These are phyloP conservation scores for Mycena chlorophos DNA, from an alignment of 768 basidiomycete species.

Conservation along the genomic window DNA sequence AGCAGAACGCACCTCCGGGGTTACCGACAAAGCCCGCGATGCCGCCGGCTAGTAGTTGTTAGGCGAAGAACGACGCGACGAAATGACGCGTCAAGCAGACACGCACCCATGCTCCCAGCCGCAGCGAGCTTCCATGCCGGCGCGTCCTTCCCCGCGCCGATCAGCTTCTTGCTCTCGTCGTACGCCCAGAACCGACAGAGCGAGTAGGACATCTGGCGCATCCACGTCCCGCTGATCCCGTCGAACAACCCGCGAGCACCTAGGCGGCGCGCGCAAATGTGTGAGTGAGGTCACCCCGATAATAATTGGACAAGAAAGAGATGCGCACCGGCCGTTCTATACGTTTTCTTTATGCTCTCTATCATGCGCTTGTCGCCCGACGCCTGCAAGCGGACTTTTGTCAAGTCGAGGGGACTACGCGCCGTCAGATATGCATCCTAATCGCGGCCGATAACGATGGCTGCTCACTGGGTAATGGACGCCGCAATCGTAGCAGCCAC, in stretches of 20 bases:
- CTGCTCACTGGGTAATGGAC: constrained; percentile 77
- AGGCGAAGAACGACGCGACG: neutral
- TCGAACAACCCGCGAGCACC: constrained; percentile 76
- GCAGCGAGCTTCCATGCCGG: constrained; percentile 79
- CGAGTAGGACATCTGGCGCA: constrained; percentile 92
- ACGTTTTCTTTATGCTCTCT: constrained; percentile 77
- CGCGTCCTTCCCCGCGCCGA: constrained; percentile 70
- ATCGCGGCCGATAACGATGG: neutral
- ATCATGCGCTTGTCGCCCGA: constrained; percentile 93
- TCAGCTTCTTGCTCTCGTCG: constrained; percentile 83
- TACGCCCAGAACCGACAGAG: constrained; percentile 93
- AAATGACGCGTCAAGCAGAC: neutral
- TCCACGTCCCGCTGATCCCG: constrained; percentile 84
- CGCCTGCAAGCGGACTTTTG: constrained; percentile 89
- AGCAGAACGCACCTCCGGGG: constrained; percentile 61
- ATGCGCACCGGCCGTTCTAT: constrained; percentile 67
- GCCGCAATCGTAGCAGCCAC: constrained; percentile 85
- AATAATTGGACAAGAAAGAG: constrained; percentile 15
- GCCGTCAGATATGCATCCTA: neutral
- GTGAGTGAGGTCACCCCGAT: neutral
- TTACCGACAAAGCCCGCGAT: constrained; percentile 90
- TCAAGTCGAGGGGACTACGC: constrained; percentile 76
- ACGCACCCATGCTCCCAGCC: constrained; percentile 85
- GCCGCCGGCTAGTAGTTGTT: constrained; percentile 60
- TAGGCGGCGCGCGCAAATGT: constrained; percentile 22